These are phyloP conservation scores for Leucocoprinus sp. DNA, from an alignment of 768 basidiomycete genomes.

Conservation along the genomic window DNA sequence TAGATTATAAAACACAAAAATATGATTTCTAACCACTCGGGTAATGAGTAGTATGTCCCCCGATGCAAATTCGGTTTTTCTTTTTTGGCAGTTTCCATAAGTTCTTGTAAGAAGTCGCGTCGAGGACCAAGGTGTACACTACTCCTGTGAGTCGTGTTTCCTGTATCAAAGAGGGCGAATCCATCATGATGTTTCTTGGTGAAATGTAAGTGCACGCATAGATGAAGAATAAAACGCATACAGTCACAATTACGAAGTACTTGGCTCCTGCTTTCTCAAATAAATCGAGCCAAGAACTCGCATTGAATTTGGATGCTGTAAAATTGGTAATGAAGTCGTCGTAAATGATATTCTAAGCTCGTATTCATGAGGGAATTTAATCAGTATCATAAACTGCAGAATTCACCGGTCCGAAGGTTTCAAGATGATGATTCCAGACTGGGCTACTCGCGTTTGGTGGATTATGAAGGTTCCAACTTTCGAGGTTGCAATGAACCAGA, in stretches of 20 bases:
- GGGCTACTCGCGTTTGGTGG: conserved; percentile 26
- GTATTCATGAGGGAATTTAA: neutral
- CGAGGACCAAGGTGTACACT: conserved; percentile 41
- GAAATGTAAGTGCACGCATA: too few species aligned
- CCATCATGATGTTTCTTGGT: conserved; percentile 59
- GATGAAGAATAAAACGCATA: conserved; percentile 15
- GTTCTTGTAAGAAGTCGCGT: conserved; percentile 42
- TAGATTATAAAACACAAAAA: neutral
- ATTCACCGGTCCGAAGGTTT: conserved; percentile 35
- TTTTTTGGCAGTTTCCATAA: conserved; percentile 39
- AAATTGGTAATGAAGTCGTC: conserved; percentile 54
- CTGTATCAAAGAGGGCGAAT: conserved; percentile 47
- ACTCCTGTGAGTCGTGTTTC: conserved; percentile 41
- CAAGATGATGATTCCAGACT: conserved; percentile 41
- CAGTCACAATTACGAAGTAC: conserved; percentile 52
- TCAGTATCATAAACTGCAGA: neutral
- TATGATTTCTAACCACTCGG: conserved; percentile 36
- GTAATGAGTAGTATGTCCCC: conserved; percentile 53
- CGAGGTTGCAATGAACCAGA: neutral
- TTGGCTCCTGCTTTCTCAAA: conserved; percentile 51
- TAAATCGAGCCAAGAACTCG: conserved; percentile 45
- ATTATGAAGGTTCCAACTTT: conserved; percentile 30
- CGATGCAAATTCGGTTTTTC: conserved; percentile 43
- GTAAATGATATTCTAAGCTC: conserved; percentile 35
- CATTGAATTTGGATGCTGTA: conserved; percentile 43